Evolutionary conservation across 1,284 basidiomycete species (phyloP).

Genomic region (Austroboletus niveus): DNA sequence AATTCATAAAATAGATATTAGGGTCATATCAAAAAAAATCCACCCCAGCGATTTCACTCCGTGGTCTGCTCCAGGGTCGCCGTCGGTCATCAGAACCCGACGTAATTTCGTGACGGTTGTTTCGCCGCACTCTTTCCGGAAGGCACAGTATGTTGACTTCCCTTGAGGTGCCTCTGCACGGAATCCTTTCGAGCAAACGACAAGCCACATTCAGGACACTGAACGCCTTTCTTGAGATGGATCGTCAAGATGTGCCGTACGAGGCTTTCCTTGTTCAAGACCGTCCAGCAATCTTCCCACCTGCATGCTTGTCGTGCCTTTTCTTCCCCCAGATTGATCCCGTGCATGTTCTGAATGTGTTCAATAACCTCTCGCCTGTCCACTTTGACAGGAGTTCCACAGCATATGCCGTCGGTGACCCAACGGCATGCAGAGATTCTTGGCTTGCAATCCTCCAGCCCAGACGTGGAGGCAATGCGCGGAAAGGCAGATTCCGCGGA

Average conservation of each 20-base stretch:
- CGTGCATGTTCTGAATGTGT: conserved; percentile 16
- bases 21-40: too few relatives aligned
- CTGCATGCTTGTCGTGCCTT: conserved; percentile 14
- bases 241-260: conserved; percentile 22
- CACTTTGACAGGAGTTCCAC: conserved; percentile 1
- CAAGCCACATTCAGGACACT: conserved; percentile 9
- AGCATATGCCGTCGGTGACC: conserved; percentile 3
- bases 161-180: conserved; percentile 22
- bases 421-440: conserved; percentile 12
- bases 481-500: not conserved
- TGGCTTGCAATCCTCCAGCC: not conserved
- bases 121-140: not conserved
- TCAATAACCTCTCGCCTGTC: conserved; percentile 17
- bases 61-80: too few relatives aligned
- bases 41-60: too few relatives aligned
- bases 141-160: conserved; percentile 9
- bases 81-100: too few relatives aligned
- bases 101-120: not conserved
- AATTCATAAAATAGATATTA: too few relatives aligned
- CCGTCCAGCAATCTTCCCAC: conserved; percentile 14
- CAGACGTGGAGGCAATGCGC: not conserved
- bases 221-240: conserved; percentile 14
- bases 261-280: conserved; percentile 27
- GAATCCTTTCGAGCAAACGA: conserved; percentile 29
- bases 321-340: conserved; percentile 19